Conservation (phyloP, 2,329 filamentous ascomycete genomes). For the Zarea fungicola region DNA sequence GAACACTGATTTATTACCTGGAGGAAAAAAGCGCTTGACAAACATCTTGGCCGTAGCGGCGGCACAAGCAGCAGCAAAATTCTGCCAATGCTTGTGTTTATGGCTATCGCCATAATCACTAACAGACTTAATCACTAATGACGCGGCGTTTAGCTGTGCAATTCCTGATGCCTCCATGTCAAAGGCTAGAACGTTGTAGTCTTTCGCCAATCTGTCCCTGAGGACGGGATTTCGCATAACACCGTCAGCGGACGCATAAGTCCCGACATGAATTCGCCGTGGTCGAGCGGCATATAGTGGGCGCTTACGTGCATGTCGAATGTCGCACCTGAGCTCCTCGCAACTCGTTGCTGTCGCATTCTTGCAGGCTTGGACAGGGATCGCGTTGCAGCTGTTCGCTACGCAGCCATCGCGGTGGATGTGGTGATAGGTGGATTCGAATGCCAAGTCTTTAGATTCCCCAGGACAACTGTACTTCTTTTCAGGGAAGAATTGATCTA, state of each 20-base stretch:
- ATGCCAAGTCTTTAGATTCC: neutral
- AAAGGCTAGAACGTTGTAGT: neutral
- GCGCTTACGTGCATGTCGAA: neutral
- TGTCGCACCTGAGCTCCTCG: neutral
- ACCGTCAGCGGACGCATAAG: neutral
- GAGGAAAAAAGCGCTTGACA: neutral
- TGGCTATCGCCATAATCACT: slow-evolving; percentile 36
- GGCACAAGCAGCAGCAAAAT: slow-evolving; percentile 15
- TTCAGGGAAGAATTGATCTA: neutral
- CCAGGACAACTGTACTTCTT: neutral
- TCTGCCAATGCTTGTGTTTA: slow-evolving; percentile 22
- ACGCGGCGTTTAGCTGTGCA: slow-evolving; percentile 2
- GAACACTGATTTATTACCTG: too few relatives aligned
- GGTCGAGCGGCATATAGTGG: neutral
- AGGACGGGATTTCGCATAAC: neutral
- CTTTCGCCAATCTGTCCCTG: neutral
- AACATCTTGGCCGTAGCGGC: slow-evolving; percentile 14
- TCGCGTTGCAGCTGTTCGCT: neutral
- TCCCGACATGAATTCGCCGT: neutral
- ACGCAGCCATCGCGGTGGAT: neutral
- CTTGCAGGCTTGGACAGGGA: neutral
- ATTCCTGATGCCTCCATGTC: slow-evolving; percentile 1
- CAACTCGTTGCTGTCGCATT: neutral
- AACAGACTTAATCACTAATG: slow-evolving; percentile 31
- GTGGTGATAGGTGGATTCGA: neutral